Evolutionary conservation across 2,329 filamentous ascomycete species (phyloP).

Genomic region (Diaporthe humulicola): DNA sequence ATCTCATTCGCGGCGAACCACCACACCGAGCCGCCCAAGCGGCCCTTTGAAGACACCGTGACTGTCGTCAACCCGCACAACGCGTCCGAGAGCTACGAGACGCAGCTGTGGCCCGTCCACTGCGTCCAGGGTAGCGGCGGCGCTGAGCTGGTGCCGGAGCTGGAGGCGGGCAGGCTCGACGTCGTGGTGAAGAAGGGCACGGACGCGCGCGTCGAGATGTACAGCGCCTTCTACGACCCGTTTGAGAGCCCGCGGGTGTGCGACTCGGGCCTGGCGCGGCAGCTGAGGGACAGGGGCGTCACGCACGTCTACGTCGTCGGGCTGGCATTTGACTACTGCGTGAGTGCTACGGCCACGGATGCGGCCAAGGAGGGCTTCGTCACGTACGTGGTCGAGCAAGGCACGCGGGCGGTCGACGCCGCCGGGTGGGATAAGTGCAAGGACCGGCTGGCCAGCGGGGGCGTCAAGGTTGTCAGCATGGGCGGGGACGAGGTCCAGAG

Average conservation of each 20-base stretch:
- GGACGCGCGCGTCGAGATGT: conserved; percentile 86
- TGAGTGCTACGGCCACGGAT: conserved; percentile 85
- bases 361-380: conserved; percentile 80
- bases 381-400: conserved; percentile 84
- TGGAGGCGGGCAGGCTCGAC: conserved; percentile 74
- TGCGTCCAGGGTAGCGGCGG: conserved; percentile 84
- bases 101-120: conserved; percentile 89
- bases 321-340: conserved; percentile 90
- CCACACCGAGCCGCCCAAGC: conserved; percentile 58
- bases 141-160: conserved; percentile 79
- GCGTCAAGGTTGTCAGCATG: conserved; percentile 73
- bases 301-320: conserved; percentile 90
- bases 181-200: conserved; percentile 82
- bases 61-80: conserved; percentile 77
- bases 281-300: conserved; percentile 69
- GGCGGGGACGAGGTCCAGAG: conserved; percentile 68
- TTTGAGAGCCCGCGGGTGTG: conserved; percentile 73
- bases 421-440: conserved; percentile 68
- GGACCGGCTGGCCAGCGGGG: conserved; percentile 66
- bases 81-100: conserved; percentile 71
- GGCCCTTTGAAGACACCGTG: conserved; percentile 75
- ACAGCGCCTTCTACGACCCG: conserved; percentile 89
- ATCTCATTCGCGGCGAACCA: conserved; percentile 93
- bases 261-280: conserved; percentile 72
- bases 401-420: conserved; percentile 78